Conservation (phyloP, 192 early-diverging fungal species). For the Linnemannia exigua region DNA sequence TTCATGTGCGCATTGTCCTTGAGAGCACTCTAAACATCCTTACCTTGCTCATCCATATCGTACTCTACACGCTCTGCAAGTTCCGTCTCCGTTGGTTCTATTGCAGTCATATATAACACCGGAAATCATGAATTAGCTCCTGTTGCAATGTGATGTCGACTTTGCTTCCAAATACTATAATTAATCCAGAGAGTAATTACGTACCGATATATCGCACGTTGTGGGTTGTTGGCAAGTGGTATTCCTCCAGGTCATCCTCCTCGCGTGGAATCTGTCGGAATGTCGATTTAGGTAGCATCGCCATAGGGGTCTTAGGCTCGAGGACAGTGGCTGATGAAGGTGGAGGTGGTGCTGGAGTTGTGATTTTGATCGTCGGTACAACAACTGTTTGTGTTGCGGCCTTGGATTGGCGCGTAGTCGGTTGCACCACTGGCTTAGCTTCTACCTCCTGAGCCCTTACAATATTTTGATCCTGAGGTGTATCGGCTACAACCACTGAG, state of each 20-base stretch:
- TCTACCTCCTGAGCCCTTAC: background rate
- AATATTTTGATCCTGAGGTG: background rate
- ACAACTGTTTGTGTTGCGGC: background rate
- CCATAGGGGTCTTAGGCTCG: conserved; percentile 38
- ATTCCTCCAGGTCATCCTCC: conserved; percentile 55
- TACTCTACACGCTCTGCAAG: conserved; percentile 86
- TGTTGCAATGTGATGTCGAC: background rate
- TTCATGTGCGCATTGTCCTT: background rate
- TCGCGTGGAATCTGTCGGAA: conserved; percentile 54
- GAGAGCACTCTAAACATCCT: no score
- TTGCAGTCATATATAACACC: background rate
- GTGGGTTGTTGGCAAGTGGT: conserved; percentile 74
- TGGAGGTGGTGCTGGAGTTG: background rate
- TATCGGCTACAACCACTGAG: background rate
- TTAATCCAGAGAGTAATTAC: background rate
- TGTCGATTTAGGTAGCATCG: conserved; percentile 60
- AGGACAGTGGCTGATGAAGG: conserved; percentile 9
- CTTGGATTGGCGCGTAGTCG: background rate
- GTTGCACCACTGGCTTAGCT: background rate
- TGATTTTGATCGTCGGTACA: background rate
- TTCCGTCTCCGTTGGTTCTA: conserved; percentile 72
- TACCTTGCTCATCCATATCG: conserved; percentile 98
- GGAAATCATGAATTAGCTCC: background rate
- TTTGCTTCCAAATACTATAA: background rate
- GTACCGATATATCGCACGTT: conserved; percentile 80